Base-by-base conservation (phyloP, 1,139 yeast species). In the Yamadazyma buinensis region DNA sequence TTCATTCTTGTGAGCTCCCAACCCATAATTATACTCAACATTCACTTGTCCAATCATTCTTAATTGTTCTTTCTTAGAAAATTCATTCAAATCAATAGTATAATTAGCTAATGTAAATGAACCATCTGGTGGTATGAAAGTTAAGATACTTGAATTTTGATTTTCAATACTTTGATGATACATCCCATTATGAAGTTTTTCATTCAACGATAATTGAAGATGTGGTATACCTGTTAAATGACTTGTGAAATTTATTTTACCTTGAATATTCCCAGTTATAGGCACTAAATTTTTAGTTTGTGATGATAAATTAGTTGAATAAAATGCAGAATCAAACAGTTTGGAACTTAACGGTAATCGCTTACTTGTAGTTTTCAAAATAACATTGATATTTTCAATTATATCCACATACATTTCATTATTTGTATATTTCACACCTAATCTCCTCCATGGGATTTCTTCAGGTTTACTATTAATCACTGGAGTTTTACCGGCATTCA, bases 71-170 rank as follows among this genome's bases (percentile, higher is more conserved):
- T 43, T 45, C 12, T 31, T 37, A 10, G 35, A 25, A 17, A 30
- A 42, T 12, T 39, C 41, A 34, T 55, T 56, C 26, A 75, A 54
- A 39, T 84, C 85, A 22, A 84, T 56, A 6, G 74, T 66, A 52
- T 92, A 92, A 17, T 74, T 63, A 71, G 83, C 73, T 14, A 92
- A 56, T 5, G 73, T 67, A 27, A 80, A 76, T 41, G 66, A 72
- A 4, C 95, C 97, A 55, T 92, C 97, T 0, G 97, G 95, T 3
- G 98, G 98, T 15, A 84, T 72, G 49, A 90, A 86, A 12, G 78
- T 66, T 28, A 88, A 52, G 0, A 63, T 44, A 0, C 75, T 76
- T 80, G 82, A 78, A 21, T 55, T 53, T 19, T 61, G 68, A 4
- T 66, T 44, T 36, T 76, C 65, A 1, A 84, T 72, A 47, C 85